These are phyloP conservation scores for Coffea eugenioides DNA, from an alignment of 257 asterid genomes.

Conservation along the genomic window DNA sequence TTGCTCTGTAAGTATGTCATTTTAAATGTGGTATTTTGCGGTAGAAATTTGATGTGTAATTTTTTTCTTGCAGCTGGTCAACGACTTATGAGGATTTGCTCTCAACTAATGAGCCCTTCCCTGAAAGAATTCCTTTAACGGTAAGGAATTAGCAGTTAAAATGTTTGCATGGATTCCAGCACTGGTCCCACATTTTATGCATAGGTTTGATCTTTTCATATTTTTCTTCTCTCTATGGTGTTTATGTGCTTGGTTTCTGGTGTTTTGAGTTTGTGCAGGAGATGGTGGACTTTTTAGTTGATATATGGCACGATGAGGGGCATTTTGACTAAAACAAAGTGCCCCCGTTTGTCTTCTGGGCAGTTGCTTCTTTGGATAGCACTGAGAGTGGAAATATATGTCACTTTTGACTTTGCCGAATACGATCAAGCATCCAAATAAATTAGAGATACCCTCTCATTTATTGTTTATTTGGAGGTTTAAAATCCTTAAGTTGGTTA, in stretches of 20 bases:
- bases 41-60: background rate
- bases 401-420: background rate
- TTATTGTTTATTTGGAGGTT: background rate
- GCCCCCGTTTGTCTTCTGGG: constrained; percentile 4
- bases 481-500: background rate
- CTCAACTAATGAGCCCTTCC: constrained; percentile 68
- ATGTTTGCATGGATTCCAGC: background rate
- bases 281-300: constrained; percentile 92
- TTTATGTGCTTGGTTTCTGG: constrained; percentile 13
- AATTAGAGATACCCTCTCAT: background rate
- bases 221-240: background rate
- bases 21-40: background rate
- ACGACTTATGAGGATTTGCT: constrained; percentile 83
- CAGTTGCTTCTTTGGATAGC: constrained; percentile 19
- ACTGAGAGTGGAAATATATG: background rate
- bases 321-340: constrained; percentile 51
- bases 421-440: background rate
- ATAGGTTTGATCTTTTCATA: background rate
- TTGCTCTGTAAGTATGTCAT: background rate
- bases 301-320: constrained; percentile 91
- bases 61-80: constrained; percentile 74
- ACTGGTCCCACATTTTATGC: background rate
- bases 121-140: constrained; percentile 64
- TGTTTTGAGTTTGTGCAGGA: constrained; percentile 49
- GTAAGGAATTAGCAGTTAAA: constrained; percentile 40